Base-by-base conservation (phyloP, 192 early-diverging fungal species). In the Umbelopsis sp. region DNA sequence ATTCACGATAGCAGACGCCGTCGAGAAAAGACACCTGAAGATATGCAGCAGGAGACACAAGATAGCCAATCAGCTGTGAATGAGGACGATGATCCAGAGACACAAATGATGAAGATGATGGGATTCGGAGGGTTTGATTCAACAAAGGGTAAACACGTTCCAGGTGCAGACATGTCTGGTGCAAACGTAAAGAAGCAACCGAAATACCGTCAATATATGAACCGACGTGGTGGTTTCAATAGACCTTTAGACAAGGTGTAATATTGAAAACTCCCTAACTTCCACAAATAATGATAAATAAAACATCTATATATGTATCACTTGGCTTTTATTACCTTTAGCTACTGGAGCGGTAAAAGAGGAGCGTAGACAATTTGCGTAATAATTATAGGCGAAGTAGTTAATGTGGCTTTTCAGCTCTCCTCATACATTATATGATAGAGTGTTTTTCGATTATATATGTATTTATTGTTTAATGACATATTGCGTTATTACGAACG, bases 121-220 rank as follows among this genome's bases (percentile, higher is more conserved):
- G 96, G 96, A 5, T 95, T 98, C 75, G 86, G 87, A 6, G 92
- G 92, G 2, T 98, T 98, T 79, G 87, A 90, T 51, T 88, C 91
- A 0, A 97, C 96, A 38, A 92, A 94, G 77, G 90, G 89, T 68
- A 93, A 94, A 51, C 83, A 91, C 31, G 93, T 97, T 0, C 56
- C 86, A 0, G 94, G 93, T 20, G 88, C 90, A 32, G 88, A 92
- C 71, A 77, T 83, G 0, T 88, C 91, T 38, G 91, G 80, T 7
- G 94, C 88, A 6, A 92, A 91, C 51, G 85, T 96, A 70, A 93
- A 95, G 74, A 94, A 94, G 72, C 90, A 94, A 71, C 83, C 94
- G 50, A 89, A 91, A 62, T 96, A 95, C 76, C 86, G 95, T 3
- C 95, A 97, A 78, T 97, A 97, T 77, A 97, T 97, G 95, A 97